Conservation (phyloP, 2,329 filamentous ascomycete species). For the Colletotrichum sp. region DNA sequence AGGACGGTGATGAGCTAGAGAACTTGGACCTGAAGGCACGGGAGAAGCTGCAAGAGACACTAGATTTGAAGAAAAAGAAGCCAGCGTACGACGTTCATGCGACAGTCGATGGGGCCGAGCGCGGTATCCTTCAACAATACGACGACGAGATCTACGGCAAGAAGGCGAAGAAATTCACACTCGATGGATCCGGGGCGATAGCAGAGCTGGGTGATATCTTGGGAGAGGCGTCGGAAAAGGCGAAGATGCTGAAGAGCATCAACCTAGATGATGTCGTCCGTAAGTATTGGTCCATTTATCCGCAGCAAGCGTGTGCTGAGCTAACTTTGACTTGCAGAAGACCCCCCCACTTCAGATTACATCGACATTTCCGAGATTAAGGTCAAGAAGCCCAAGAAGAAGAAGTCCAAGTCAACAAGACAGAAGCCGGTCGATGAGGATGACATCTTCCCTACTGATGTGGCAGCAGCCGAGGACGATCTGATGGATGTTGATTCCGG, state of each 20-base stretch:
- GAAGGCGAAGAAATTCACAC: conserved; percentile 84
- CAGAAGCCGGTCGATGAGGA: conserved; percentile 71
- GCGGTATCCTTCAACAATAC: conserved; percentile 83
- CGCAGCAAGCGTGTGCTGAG: not conserved
- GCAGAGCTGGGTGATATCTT: conserved; percentile 66
- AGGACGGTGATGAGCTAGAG: conserved; percentile 89
- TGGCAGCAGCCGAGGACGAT: conserved; percentile 43
- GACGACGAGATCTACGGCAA: conserved; percentile 95
- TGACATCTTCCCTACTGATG: conserved; percentile 56
- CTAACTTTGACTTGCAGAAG: conserved; percentile 52
- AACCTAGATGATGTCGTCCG: conserved; percentile 84
- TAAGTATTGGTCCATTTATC: conserved; percentile 33
- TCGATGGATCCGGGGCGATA: conserved; percentile 78
- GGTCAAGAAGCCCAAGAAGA: conserved; percentile 94
- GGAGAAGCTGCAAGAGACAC: conserved; percentile 74
- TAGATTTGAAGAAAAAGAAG: conserved; percentile 89
- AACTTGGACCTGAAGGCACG: conserved; percentile 74
- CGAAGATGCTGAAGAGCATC: conserved; percentile 71
- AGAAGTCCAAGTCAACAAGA: conserved; percentile 79
- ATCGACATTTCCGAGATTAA: conserved; percentile 86
- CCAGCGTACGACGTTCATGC: conserved; percentile 86
- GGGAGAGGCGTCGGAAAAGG: conserved; percentile 55
- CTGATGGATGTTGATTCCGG: conserved; percentile 79
- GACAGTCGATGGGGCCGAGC: conserved; percentile 64
- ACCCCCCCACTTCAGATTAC: conserved; percentile 82